Evolutionary conservation across 495 filamentous ascomycete species (phyloP).

Genomic region (Daldinia bambusicola): DNA sequence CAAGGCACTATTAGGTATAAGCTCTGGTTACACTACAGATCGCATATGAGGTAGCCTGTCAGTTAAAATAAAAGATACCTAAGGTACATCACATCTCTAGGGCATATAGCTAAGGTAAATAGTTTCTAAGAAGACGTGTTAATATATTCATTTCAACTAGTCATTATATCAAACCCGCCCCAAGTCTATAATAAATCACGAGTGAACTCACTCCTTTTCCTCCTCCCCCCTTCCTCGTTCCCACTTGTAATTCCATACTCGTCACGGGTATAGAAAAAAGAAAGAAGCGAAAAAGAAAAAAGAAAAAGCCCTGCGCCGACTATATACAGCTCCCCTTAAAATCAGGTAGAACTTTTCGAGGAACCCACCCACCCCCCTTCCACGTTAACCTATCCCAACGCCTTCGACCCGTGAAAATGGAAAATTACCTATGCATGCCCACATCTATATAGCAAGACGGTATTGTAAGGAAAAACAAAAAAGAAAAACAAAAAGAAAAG

Average conservation of each 20-base stretch:
- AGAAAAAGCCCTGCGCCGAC: not conserved
- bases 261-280: conserved; percentile 37
- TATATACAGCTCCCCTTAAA: conserved; percentile 12
- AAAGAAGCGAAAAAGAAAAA: conserved; percentile 2
- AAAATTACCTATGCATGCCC: conserved; percentile 14
- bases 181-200: conserved; percentile 30
- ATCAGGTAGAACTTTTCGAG: conserved; percentile 11
- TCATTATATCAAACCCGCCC: conserved; percentile 20
- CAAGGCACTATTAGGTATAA: conserved; percentile 2
- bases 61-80: too few relatives aligned
- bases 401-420: conserved; percentile 7
- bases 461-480: conserved; percentile 2
- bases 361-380: not conserved
- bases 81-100: too few relatives aligned
- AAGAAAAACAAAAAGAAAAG: too few relatives aligned
- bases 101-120: too few relatives aligned
- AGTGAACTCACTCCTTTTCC: conserved; percentile 15
- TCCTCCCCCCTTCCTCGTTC: too few relatives aligned
- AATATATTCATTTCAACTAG: conserved; percentile 36
- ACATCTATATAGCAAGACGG: conserved; percentile 18
- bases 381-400: conserved; percentile 8
- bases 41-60: too few relatives aligned
- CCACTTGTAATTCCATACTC: conserved; percentile 28
- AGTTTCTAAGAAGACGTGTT: not conserved
- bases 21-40: too few relatives aligned